A percentile compares a stretch with the other conserved stretches of the same genome.
Conservation (phyloP, 257 asterid species). For the Scutellaria galericulata region DNA sequence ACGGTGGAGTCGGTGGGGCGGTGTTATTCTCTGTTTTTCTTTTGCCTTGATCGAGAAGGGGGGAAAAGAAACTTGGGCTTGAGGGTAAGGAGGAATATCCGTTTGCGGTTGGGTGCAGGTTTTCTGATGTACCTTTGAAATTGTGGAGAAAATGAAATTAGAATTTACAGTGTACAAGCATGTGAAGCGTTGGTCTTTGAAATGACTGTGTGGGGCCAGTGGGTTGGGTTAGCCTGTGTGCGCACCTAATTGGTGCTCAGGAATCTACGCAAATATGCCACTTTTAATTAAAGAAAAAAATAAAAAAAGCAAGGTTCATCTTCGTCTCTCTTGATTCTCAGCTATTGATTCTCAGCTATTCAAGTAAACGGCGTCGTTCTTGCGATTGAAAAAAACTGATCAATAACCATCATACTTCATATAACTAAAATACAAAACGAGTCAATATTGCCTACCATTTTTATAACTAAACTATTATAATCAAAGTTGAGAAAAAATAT, state of each 20-base stretch:
- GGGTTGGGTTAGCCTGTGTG: too few species aligned
- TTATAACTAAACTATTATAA: too few species aligned
- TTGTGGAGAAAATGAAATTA: background rate
- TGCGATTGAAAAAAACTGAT: too few species aligned
- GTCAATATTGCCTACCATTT: too few species aligned
- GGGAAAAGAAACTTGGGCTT: constrained; percentile 2
- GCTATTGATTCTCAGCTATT: too few species aligned
- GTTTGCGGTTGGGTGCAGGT: constrained; percentile 25
- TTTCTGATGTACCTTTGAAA: constrained; percentile 15
- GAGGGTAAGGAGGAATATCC: constrained; percentile 1
- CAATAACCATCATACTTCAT: too few species aligned
- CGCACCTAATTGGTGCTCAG: background rate
- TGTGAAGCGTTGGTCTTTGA: constrained; percentile 8
- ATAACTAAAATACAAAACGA: too few species aligned
- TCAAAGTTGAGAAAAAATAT: too few species aligned
- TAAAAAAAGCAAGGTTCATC: too few species aligned
- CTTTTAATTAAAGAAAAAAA: too few species aligned
- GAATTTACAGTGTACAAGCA: constrained; percentile 29
- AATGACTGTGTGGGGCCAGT: background rate
- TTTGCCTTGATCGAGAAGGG: background rate
- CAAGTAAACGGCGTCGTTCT: too few species aligned
- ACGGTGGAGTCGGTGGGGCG: constrained; percentile 31
- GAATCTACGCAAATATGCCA: constrained; percentile 2
- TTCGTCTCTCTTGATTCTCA: too few species aligned
- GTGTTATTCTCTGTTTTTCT: constrained; percentile 7